Evolutionary conservation across 2,329 filamentous ascomycete species (phyloP), one percentile per base, ranked within the genome.

Genomic region (Parastagonospora nodorum): DNA sequence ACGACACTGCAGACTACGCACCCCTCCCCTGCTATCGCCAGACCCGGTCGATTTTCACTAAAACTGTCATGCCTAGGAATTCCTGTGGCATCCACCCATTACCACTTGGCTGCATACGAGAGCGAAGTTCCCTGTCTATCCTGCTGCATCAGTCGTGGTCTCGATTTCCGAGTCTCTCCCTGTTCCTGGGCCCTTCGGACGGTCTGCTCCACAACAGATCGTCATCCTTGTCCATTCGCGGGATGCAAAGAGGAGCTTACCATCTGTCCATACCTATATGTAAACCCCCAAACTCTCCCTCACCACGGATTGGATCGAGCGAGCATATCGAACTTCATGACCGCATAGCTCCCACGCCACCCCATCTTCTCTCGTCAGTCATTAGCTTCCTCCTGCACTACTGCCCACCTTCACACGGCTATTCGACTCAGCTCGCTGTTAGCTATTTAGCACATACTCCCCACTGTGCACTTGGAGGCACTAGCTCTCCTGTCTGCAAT

Each of bases 81-180:
- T 51, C 58, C 51, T 63, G 58, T 61, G 57, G 40, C 56, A 52
- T 46, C 52, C 50, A 48, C 57, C 54, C 53, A 66, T 63, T 60
- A 63, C 55, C 48, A 37, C 67, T 66, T 72, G 64, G 67, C 68
- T 68, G 67, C 68, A 72, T 68, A 60, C 57, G 48, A 63, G 50
- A 62, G 60, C 62, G 51, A 61, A 53, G 41, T 63, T 63, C 65
- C 68, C 62, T 68, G 63, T 62, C 59, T 53, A 54, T 57, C 58
- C 61, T 69, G 57, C 61, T 68, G 60, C 67, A 67, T 61, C 61
- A 63, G 61, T 61, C 51, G 53, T 61, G 60, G 62, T 63, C 64
- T 67, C 61, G 58, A 68, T 66, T 57, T 63, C 59, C 61, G 60
- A 57, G 50, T 62, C 47, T 48, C 48, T 55, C 64, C 66, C 58